Evolutionary conservation across 1,139 yeast genomes (phyloP).

Genomic region (Saccharomyces hybrid): DNA sequence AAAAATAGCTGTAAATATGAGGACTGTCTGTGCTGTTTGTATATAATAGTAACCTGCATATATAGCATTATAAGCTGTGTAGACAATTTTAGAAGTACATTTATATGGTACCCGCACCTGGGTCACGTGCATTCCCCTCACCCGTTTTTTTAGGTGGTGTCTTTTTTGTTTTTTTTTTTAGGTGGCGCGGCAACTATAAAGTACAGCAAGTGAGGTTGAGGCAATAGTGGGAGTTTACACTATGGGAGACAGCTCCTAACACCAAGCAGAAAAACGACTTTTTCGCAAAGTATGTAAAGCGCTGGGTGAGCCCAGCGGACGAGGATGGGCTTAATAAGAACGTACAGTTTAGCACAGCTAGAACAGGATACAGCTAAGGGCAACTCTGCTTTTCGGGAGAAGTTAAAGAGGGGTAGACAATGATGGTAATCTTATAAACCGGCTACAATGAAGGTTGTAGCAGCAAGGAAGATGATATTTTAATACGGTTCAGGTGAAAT

Average conservation of each 20-base stretch:
- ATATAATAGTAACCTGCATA: neutral
- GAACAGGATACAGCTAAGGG: neutral
- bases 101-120: neutral
- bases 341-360: neutral
- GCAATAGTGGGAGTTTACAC: neutral
- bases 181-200: constrained; percentile 1
- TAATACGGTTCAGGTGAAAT: neutral
- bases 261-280: neutral
- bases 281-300: constrained; percentile 1
- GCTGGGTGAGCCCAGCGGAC: neutral
- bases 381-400: neutral
- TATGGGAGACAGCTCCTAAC: neutral
- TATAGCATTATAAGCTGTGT: neutral
- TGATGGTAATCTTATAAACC: neutral
- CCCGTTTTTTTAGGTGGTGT: neutral
- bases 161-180: neutral
- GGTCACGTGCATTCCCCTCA: neutral
- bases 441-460: neutral
- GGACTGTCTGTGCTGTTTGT: neutral
- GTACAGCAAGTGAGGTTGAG: constrained; percentile 1
- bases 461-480: neutral
- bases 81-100: neutral
- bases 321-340: neutral
- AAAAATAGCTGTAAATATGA: neutral
- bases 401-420: neutral